Base-by-base conservation (phyloP, 768 basidiomycete genomes). In the Candolleomyces aberdarensis region DNA sequence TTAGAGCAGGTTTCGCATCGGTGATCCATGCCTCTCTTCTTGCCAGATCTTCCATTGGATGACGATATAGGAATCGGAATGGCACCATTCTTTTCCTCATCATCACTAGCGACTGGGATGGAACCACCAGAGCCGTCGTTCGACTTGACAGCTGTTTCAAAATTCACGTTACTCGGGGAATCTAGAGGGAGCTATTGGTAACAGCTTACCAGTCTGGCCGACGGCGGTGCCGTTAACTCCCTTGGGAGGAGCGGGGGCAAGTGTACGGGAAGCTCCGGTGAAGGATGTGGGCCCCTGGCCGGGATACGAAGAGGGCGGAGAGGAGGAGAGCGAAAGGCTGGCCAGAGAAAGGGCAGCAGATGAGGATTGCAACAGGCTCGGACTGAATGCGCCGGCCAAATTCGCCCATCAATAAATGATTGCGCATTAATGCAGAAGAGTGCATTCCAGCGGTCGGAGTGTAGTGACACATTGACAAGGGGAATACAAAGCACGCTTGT, bases 1-100 rank as follows among this genome's bases (percentile, higher is more conserved):
- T 98, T 98, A 43, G 88, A 87, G 74, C 96, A 98, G 67, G 87
- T 92, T 77, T 98, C 96, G 76, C 96, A 98, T 63, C 86, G 89
- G 77, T 92, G 94, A 60, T 90, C 88, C 57, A 89, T 84, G 1
- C 92, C 94, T 60, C 91, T 85, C 75, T 92, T 93, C 81, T 88
- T 92, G 47, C 81, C 81, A 41, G 71, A 75, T 68, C 70, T 67
- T 58, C 53, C 60, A 56, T 55, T 61, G 36, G 41, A 31, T 11
- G 58, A 60, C 13, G 52, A 54, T 19, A 65, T 64, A 49, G 63
- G 64, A 50, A 80, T 78, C 15, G 79, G 71, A 44, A 79, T 80
- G 26, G 77, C 66, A 49, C 32, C 60, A n/a, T 69, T 67, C 22
- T 29, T 31, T 26, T 63, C 53, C 14, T 63, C 32, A 13, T 48